A percentile compares a stretch with the other conserved stretches of the same genome.
phyloP scores from a whole-genome alignment of 2,329 filamentous ascomycete species.

The Colletotrichum lentis region DNA sequence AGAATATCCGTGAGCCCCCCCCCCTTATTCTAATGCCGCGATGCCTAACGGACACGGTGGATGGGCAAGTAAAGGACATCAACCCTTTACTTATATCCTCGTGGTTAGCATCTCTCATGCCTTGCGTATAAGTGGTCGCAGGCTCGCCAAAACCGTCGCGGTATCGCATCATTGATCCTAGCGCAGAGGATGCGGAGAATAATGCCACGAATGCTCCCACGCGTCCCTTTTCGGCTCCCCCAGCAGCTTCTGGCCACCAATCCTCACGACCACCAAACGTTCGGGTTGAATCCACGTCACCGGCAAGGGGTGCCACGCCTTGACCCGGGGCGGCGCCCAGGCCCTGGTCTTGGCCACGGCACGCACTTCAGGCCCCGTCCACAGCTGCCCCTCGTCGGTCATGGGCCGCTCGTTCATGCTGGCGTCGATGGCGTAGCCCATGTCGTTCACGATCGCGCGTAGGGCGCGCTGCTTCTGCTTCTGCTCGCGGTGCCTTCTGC shows the following conservation, averaged over 20 bases:
- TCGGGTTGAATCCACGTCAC: background rate
- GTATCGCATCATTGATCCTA: no score
- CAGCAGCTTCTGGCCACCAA: background rate
- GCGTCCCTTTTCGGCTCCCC: background rate
- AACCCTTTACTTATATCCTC: no score
- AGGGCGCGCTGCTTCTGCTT: conserved; percentile 11
- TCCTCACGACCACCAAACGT: background rate
- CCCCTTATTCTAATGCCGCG: background rate
- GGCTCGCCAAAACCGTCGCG: no score
- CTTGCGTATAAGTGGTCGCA: no score
- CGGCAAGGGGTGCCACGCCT: background rate
- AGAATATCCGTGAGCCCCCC: background rate
- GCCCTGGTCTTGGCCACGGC: conserved; percentile 25
- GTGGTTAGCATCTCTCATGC: no score
- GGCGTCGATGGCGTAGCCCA: background rate
- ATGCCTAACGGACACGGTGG: no score
- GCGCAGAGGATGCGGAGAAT: no score
- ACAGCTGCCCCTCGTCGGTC: background rate
- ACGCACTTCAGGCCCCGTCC: conserved; percentile 15
- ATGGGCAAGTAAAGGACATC: no score
- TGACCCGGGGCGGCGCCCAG: conserved; percentile 16
- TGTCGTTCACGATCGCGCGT: conserved; percentile 17
- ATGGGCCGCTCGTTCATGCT: background rate
- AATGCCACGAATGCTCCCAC: background rate
- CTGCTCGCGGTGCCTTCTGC: conserved; percentile 19